Base-by-base conservation (phyloP, 176 grass and related monocot genomes). In the Hyparrhenia diplandra region DNA sequence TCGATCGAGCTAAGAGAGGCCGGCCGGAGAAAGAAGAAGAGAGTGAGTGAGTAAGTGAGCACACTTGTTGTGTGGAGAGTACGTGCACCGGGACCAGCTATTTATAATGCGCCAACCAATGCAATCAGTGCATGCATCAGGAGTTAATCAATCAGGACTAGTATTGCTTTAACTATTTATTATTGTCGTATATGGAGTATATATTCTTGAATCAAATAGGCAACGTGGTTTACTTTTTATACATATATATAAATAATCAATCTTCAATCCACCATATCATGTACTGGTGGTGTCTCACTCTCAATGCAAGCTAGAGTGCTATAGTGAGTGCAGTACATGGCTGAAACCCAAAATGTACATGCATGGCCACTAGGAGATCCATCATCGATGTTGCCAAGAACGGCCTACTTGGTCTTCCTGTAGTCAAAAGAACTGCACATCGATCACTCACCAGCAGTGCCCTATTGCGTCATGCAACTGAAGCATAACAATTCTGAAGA, bases 41-140 rank as follows among this genome's bases (percentile, higher is more conserved):
- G 31, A 32, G 31, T 0, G 20, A 9, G 51, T 41, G 75, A 45
- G 64, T 39, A 73, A 85, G 71, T 29, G 78, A 85, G 72, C 45
- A n/a, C n/a, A 81, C 60, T 80, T 80, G 52, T 14, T 58, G 4
- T 73, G 30, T 25, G 68, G 24, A 63, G 27, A 30, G 29, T 47
- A 36, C 81, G 73, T 52, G 69, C 25, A 72, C 35, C 55, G 66
- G 37, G 75, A 6, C 55, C 47, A 30, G 70, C 27, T 91, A 84
- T 89, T 89, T 97, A 91, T 93, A 97, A 13, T 54, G 69, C 57
- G 71, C 51, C 58, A 36, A 41, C 51, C 58, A 36, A 41, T 36
- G 70, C 58, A 80, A 57, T 57, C 52, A 57, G 52, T 6, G 52
- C 52, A 57, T 57, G 8, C 21, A 10, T 23, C 21, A 57, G 52